These are phyloP conservation scores for Zoysia japonica DNA, from an alignment of 176 grass and related monocot genomes.

Conservation along the genomic window DNA sequence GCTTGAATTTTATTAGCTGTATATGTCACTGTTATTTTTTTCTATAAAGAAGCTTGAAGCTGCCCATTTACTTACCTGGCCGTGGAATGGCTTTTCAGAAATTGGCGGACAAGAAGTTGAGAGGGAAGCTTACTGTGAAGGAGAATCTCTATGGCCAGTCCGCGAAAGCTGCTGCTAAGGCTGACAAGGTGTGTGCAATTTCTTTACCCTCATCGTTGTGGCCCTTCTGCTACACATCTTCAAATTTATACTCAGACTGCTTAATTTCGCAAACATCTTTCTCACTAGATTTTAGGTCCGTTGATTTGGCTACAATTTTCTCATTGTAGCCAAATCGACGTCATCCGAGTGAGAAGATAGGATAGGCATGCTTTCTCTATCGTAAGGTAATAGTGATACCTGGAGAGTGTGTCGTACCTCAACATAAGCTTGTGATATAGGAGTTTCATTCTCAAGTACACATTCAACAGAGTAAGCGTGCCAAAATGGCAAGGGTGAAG, in stretches of 20 bases:
- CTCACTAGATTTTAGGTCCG: background rate
- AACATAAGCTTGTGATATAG: too few relatives aligned
- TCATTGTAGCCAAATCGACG: too few relatives aligned
- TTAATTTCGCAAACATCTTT: background rate
- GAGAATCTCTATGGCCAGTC: slow-evolving; percentile 77
- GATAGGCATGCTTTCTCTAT: too few relatives aligned
- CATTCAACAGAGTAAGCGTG: too few relatives aligned
- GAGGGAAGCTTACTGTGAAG: slow-evolving; percentile 62
- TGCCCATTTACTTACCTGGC: slow-evolving; percentile 12
- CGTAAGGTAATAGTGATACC: too few relatives aligned
- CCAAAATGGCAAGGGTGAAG: too few relatives aligned
- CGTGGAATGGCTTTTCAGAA: slow-evolving; percentile 41
- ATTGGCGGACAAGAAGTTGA: slow-evolving; percentile 80
- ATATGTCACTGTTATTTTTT: background rate
- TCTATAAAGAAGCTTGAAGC: background rate
- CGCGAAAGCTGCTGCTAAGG: slow-evolving; percentile 72
- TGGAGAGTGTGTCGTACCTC: too few relatives aligned
- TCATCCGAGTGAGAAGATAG: too few relatives aligned
- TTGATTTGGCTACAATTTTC: too few relatives aligned
- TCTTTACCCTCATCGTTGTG: background rate
- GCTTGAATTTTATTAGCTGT: background rate
- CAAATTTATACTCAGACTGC: background rate
- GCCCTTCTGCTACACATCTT: background rate
- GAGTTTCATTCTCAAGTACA: too few relatives aligned
- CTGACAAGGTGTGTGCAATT: slow-evolving; percentile 66